Evolutionary conservation across 1,284 basidiomycete genomes (phyloP).

Genomic region (Mycosarcoma maydis): DNA sequence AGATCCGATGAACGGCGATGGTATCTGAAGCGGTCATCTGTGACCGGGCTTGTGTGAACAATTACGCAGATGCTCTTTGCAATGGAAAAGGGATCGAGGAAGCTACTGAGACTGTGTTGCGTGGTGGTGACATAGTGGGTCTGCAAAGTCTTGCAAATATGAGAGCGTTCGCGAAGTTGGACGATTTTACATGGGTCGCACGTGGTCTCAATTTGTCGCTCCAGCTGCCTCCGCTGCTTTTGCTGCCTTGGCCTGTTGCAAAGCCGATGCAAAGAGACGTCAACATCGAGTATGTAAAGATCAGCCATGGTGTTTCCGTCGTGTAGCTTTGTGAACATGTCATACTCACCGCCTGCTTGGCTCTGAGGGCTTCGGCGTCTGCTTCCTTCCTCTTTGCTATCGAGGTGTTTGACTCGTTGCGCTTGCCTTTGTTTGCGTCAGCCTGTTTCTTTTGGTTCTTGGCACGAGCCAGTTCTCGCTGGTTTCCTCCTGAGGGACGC

Average conservation of each 20-base stretch:
- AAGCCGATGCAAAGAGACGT: background rate
- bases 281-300: background rate
- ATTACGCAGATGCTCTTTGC: background rate
- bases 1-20: slow-evolving; percentile 23
- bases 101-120: too few species aligned
- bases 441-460: slow-evolving; percentile 66
- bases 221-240: slow-evolving; percentile 33
- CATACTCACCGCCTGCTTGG: slow-evolving; percentile 61
- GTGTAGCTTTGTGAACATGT: background rate
- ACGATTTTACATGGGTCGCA: background rate
- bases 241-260: slow-evolving; percentile 35
- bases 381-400: slow-evolving; percentile 58
- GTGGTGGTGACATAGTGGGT: background rate
- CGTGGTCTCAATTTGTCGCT: background rate
- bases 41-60: too few species aligned
- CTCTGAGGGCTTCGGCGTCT: slow-evolving; percentile 58
- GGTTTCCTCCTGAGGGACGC: slow-evolving; percentile 61
- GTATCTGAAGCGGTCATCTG: too few species aligned
- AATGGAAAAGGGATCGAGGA: slow-evolving; percentile 6
- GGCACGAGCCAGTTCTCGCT: slow-evolving; percentile 63
- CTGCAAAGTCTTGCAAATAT: too few species aligned
- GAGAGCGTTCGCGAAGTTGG: background rate
- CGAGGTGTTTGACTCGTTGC: slow-evolving; percentile 49
- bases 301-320: background rate
- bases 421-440: slow-evolving; percentile 57